Evolutionary conservation across 768 basidiomycete genomes (phyloP).

Genomic region (Mycena leptocephala): DNA sequence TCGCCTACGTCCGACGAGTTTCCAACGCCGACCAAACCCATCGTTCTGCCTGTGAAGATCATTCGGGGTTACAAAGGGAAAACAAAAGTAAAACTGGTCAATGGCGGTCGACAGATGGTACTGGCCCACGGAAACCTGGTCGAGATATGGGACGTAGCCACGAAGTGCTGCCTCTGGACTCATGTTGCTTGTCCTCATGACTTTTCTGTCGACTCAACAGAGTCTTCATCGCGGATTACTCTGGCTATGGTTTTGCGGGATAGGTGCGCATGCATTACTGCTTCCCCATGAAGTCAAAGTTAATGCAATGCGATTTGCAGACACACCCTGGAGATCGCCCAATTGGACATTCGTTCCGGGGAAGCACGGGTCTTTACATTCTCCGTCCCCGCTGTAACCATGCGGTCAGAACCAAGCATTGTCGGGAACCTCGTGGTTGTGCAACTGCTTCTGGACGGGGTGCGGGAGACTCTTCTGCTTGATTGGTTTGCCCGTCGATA

Average conservation of each 20-base stretch:
- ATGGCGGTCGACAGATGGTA: neutral
- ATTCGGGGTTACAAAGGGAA: neutral
- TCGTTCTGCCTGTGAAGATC: neutral
- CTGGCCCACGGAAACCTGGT: neutral
- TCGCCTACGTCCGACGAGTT: neutral
- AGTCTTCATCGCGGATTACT: neutral
- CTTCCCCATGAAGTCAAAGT: neutral
- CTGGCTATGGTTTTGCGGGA: neutral
- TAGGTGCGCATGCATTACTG: neutral
- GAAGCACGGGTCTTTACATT: neutral
- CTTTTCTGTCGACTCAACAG: neutral
- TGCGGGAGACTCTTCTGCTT: neutral
- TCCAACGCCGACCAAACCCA: neutral
- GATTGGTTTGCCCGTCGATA: neutral
- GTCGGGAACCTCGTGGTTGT: neutral
- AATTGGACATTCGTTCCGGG: neutral
- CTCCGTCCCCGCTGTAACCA: neutral
- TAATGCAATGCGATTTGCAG: neutral
- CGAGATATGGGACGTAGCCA: neutral
- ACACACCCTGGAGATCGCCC: neutral
- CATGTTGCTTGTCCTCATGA: neutral
- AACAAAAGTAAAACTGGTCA: neutral
- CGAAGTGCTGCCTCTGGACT: neutral
- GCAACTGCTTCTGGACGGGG: neutral
- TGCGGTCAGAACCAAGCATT: neutral